Percentiles rank a stretch among this genome's conserved stretches.
Conservation (phyloP, 768 basidiomycete genomes). For the Lactarius deliciosus region DNA sequence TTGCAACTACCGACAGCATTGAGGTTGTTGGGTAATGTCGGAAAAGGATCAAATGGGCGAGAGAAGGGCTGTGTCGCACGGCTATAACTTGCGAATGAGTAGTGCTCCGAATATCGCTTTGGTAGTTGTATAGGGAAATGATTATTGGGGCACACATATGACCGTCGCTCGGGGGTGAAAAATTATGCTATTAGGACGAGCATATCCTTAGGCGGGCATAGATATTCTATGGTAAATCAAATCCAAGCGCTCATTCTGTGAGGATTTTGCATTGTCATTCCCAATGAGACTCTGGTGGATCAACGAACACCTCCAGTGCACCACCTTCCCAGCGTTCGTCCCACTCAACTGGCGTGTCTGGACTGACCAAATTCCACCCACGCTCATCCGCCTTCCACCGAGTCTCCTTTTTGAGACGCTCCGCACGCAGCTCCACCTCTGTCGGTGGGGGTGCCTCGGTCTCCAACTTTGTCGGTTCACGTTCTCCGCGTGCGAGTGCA, state of each 20-base stretch:
- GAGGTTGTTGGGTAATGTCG: constrained; percentile 18
- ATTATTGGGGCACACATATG: not conserved
- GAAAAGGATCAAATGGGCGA: not conserved
- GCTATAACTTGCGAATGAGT: not conserved
- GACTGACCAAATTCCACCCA: constrained; percentile 77
- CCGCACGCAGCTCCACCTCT: constrained; percentile 84
- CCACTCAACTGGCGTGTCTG: constrained; percentile 67
- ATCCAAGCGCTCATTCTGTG: not conserved
- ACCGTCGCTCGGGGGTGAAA: not conserved
- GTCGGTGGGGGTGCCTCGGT: constrained; percentile 72
- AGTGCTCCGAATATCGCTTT: too few species aligned
- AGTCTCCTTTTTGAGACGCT: constrained; percentile 86
- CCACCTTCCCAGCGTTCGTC: constrained; percentile 65
- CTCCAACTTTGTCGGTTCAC: constrained; percentile 89
- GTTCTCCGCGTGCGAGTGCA: constrained; percentile 66
- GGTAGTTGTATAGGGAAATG: not conserved
- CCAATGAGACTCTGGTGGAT: constrained; percentile 35
- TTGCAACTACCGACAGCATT: constrained; percentile 25
- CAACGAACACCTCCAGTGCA: constrained; percentile 59
- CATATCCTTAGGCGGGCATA: constrained; percentile 7
- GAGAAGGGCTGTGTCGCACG: not conserved
- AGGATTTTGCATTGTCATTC: not conserved
- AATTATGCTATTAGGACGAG: constrained; percentile 8
- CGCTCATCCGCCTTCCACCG: constrained; percentile 78
- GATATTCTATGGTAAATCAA: not conserved